A percentile compares a stretch with the other conserved stretches of the same genome.
phyloP scores from a whole-genome alignment of 257 asterid species.

The Apocynum venetum region DNA sequence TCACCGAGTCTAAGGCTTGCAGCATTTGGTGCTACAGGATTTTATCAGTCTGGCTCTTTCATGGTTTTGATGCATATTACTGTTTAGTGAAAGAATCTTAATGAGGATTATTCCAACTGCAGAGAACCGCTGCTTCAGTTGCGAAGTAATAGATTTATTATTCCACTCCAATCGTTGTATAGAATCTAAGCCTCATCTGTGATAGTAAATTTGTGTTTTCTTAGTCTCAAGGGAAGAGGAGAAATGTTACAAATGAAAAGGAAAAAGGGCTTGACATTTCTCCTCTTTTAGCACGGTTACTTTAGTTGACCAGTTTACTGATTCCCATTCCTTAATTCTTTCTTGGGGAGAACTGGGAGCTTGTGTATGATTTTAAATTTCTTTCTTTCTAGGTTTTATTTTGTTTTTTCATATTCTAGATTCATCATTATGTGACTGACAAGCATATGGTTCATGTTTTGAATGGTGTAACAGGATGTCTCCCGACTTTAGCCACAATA shows the following conservation, averaged over 20 bases:
- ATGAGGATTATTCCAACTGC: background rate
- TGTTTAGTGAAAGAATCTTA: background rate
- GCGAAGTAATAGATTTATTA: too few species aligned
- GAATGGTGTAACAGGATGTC: conserved; percentile 59
- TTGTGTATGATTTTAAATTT: background rate
- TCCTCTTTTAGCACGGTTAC: background rate
- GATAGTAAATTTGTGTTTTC: background rate
- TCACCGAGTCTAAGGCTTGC: background rate
- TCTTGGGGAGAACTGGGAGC: background rate
- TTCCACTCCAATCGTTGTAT: background rate
- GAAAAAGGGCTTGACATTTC: background rate
- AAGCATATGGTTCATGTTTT: conserved; percentile 7
- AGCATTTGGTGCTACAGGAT: background rate
- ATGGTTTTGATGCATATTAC: background rate
- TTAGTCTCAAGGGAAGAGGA: background rate
- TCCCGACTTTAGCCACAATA: conserved; percentile 98
- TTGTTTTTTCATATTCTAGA: background rate
- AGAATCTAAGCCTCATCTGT: background rate
- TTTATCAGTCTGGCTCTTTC: background rate
- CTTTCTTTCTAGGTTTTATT: background rate
- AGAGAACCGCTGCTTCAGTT: background rate
- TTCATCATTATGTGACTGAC: conserved; percentile 8
- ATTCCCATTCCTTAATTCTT: background rate
- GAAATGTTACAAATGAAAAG: background rate
- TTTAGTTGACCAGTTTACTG: background rate